These are phyloP conservation scores for Fusarium metavorans DNA, from an alignment of 2,329 filamentous ascomycete species.

Conservation along the genomic window DNA sequence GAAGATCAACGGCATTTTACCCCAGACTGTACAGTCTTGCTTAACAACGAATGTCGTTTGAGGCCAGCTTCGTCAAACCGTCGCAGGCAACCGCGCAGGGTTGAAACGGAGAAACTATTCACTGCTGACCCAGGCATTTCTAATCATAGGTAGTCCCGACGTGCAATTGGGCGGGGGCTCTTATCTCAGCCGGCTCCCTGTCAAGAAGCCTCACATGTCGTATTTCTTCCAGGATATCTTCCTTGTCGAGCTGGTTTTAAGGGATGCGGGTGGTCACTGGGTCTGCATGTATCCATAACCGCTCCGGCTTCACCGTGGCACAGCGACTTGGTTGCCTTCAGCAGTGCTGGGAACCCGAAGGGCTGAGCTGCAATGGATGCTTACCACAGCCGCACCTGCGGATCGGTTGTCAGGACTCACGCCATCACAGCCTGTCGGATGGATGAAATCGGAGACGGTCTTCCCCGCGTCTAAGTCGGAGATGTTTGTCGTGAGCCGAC, in stretches of 20 bases:
- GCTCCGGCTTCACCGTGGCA: constrained; percentile 7
- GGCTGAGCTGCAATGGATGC: constrained; percentile 19
- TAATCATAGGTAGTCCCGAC: background rate
- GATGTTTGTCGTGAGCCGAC: constrained; percentile 10
- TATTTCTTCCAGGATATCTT: constrained; percentile 16
- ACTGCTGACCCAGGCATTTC: background rate
- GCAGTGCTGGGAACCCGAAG: background rate
- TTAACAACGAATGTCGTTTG: constrained; percentile 15
- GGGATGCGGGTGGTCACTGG: constrained; percentile 2
- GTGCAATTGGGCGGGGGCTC: constrained; percentile 25
- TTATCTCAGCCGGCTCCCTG: constrained; percentile 13
- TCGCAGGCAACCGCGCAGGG: constrained; percentile 16
- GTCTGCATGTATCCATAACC: constrained; percentile 10
- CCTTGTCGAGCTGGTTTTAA: background rate
- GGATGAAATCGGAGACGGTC: background rate
- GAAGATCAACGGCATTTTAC: constrained; percentile 6
- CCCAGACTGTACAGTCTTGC: constrained; percentile 12
- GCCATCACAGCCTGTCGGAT: constrained; percentile 2
- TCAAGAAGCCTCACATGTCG: constrained; percentile 15
- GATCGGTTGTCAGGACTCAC: constrained; percentile 1
- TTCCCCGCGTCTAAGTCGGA: background rate
- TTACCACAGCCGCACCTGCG: constrained; percentile 12
- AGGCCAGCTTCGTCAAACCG: background rate
- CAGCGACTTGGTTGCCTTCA: constrained; percentile 1
- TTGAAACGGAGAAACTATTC: constrained; percentile 11